Percentiles rank a stretch among this genome's conserved stretches.
Evolutionary conservation across 768 basidiomycete genomes (phyloP).

Genomic region (Chalciporus pseudorubinellus): DNA sequence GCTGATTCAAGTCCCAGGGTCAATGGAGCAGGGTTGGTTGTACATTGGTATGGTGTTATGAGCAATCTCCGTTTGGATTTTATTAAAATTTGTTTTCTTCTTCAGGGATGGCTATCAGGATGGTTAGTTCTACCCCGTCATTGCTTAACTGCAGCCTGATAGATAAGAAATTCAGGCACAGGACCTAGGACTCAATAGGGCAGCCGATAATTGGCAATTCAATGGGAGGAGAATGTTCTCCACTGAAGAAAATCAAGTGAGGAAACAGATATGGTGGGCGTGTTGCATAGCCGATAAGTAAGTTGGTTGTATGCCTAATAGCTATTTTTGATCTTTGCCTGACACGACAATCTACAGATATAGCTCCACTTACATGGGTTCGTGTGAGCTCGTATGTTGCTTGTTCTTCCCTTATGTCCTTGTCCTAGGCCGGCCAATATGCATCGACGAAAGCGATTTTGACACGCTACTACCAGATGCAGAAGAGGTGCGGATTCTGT

Average conservation of each 20-base stretch:
- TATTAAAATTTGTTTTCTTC: slow-evolving; percentile 3
- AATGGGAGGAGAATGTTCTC: slow-evolving; percentile 61
- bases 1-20: slow-evolving; percentile 33
- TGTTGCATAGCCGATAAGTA: slow-evolving; percentile 74
- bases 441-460: slow-evolving; percentile 67
- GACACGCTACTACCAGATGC: slow-evolving; percentile 62
- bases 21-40: slow-evolving; percentile 85
- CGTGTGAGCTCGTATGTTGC: slow-evolving; percentile 1
- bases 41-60: slow-evolving; percentile 54
- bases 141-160: slow-evolving; percentile 1
- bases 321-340: not conserved
- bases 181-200: slow-evolving; percentile 79
- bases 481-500: slow-evolving; percentile 42
- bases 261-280: slow-evolving; percentile 80
- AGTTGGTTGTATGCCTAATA: slow-evolving; percentile 42
- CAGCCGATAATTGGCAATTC: slow-evolving; percentile 71
- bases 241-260: slow-evolving; percentile 61
- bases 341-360: slow-evolving; percentile 42
- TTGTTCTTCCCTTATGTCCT: slow-evolving; percentile 9
- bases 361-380: slow-evolving; percentile 74
- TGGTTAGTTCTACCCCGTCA: slow-evolving; percentile 43
- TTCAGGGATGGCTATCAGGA: slow-evolving; percentile 69
- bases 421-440: slow-evolving; percentile 56
- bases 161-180: slow-evolving; percentile 50
- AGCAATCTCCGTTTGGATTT: not conserved